Percentiles rank a stretch among this genome's conserved stretches.
phyloP scores from a whole-genome alignment of 140 eudicot genomes.

The Senecio squalidus region DNA sequence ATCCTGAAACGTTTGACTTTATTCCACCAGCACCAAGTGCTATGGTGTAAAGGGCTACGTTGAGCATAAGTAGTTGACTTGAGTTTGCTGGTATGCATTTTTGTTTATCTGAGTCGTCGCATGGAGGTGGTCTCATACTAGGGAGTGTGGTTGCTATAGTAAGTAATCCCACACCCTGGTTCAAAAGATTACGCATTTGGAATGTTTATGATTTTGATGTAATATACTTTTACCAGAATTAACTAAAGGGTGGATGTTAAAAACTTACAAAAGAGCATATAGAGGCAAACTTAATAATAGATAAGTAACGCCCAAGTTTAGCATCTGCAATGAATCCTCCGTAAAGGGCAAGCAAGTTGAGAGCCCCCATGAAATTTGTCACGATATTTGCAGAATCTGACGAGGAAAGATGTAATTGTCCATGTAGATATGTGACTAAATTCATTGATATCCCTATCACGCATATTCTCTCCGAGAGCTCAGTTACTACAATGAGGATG shows the following conservation, averaged over 20 bases:
- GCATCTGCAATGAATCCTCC: slow-evolving; percentile 92
- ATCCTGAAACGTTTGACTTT: slow-evolving; percentile 75
- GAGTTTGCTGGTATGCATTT: slow-evolving; percentile 54
- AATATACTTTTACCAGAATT: background rate
- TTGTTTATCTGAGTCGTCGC: slow-evolving; percentile 27
- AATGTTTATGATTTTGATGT: background rate
- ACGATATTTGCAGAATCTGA: slow-evolving; percentile 74
- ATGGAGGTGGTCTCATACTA: slow-evolving; percentile 65
- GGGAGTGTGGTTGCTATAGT: slow-evolving; percentile 55
- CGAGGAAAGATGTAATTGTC: slow-evolving; percentile 59
- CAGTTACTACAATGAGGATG: slow-evolving; percentile 36
- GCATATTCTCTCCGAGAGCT: slow-evolving; percentile 54
- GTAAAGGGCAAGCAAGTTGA: slow-evolving; percentile 64
- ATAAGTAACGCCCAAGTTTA: slow-evolving; percentile 63
- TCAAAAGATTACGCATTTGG: background rate
- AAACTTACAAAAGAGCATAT: slow-evolving; percentile 61
- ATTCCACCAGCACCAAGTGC: slow-evolving; percentile 89
- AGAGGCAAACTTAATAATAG: slow-evolving; percentile 60
- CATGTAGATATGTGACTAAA: slow-evolving; percentile 60
- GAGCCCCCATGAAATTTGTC: slow-evolving; percentile 84
- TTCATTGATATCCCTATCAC: slow-evolving; percentile 64
- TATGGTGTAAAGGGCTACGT: slow-evolving; percentile 65
- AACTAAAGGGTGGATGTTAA: background rate
- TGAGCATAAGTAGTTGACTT: slow-evolving; percentile 46
- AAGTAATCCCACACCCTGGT: slow-evolving; percentile 60